Percentiles rank a stretch among this genome's conserved stretches.
Conservation (phyloP, 2,329 filamentous ascomycete genomes). For the Rutstroemia sp. region DNA sequence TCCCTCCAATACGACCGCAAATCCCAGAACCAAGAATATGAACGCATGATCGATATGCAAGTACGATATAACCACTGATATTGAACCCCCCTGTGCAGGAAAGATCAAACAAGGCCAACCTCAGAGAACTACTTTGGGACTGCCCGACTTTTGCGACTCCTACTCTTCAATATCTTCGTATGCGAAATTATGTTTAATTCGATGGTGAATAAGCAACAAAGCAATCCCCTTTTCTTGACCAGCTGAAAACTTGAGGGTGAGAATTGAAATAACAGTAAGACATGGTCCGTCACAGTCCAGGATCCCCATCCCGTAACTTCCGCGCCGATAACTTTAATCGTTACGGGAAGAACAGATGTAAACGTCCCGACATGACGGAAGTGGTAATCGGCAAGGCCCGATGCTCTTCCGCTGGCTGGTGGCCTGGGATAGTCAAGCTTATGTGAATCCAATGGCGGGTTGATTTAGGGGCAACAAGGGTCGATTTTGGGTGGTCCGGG, state of each 20-base stretch:
- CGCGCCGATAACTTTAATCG: background rate
- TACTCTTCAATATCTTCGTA: no score
- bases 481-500: no score
- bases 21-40: no score
- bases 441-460: background rate
- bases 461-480: background rate
- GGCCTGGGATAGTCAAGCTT: background rate
- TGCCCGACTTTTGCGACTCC: no score
- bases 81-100: no score
- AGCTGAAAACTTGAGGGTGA: background rate
- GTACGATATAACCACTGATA: no score
- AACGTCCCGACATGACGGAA: background rate
- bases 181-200: no score
- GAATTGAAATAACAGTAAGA: conserved; percentile 4
- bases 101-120: no score
- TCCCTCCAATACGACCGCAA: no score
- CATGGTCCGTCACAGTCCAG: background rate
- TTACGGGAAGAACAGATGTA: background rate
- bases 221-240: background rate
- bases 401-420: background rate
- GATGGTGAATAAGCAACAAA: no score
- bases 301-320: background rate
- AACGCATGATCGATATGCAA: no score
- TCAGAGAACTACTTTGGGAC: no score
- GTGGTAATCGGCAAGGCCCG: background rate